A percentile compares a stretch with the other conserved stretches of the same genome.
phyloP scores from a whole-genome alignment of 805 yeast species.

The Ogataea glucozyma region DNA sequence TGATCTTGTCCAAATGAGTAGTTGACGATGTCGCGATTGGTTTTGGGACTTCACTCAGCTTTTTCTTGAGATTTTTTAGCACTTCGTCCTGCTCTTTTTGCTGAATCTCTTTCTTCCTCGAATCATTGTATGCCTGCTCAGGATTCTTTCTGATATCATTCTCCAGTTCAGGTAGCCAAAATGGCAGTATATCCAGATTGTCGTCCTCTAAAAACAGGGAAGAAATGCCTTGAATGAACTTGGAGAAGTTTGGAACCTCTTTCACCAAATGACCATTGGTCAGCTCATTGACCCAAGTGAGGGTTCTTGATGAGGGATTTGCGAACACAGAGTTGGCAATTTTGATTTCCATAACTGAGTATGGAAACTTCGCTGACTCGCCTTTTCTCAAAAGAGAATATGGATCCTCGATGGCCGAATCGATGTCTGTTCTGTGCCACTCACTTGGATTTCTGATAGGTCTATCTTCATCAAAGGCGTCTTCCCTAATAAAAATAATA shows the following conservation, averaged over 20 bases:
- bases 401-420: constrained; percentile 70
- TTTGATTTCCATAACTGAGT: constrained; percentile 85
- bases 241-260: constrained; percentile 92
- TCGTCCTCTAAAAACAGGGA: constrained; percentile 87
- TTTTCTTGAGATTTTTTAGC: constrained; percentile 42
- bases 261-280: constrained; percentile 81
- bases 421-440: constrained; percentile 95
- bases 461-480: constrained; percentile 75
- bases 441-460: constrained; percentile 86
- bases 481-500: constrained; percentile 85
- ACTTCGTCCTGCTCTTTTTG: constrained; percentile 43
- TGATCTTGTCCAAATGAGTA: constrained; percentile 34
- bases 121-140: constrained; percentile 73
- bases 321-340: constrained; percentile 43
- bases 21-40: constrained; percentile 26
- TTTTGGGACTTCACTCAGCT: constrained; percentile 43
- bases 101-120: constrained; percentile 52
- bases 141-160: constrained; percentile 75
- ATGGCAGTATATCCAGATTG: constrained; percentile 83
- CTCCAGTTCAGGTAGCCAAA: constrained; percentile 93
- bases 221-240: constrained; percentile 91
- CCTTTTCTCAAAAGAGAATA: constrained; percentile 77
- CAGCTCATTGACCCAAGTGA: constrained; percentile 83
- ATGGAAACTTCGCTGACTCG: constrained; percentile 81
- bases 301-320: constrained; percentile 48